Percentiles rank a stretch among this genome's conserved stretches.
Evolutionary conservation across 495 filamentous ascomycete species (phyloP).

Genomic region (Neurospora sp.): DNA sequence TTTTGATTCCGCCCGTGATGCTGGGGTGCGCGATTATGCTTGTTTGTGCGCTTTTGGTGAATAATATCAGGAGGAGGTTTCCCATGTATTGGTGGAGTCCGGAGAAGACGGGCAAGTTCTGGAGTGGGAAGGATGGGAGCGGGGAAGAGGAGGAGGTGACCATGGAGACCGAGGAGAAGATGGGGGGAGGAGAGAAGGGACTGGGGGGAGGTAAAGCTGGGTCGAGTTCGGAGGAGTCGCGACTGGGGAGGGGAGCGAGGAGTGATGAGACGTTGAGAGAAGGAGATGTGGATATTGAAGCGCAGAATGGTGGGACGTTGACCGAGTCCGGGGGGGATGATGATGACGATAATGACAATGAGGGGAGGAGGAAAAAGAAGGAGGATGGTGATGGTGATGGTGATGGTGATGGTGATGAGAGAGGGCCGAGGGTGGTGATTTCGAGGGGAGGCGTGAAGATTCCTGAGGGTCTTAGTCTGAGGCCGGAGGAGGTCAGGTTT

Average conservation of each 20-base stretch:
- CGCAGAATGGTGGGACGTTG: background rate
- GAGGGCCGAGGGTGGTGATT: constrained; percentile 5
- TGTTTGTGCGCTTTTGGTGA: constrained; percentile 53
- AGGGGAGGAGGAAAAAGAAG: background rate
- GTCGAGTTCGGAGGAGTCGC: no score
- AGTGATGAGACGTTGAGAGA: constrained; percentile 4
- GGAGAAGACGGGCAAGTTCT: constrained; percentile 26
- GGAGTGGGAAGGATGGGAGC: constrained; percentile 4
- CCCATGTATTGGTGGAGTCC: constrained; percentile 74
- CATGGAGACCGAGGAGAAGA: background rate
- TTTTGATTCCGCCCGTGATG: constrained; percentile 55
- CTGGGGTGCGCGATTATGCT: constrained; percentile 59
- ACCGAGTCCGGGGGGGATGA: background rate
- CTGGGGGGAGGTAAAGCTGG: no score
- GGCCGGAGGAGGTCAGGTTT: constrained; percentile 12
- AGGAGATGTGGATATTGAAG: constrained; percentile 3
- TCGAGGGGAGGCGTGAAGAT: constrained; percentile 4
- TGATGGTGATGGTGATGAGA: background rate
- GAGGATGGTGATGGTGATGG: background rate
- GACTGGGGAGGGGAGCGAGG: background rate
- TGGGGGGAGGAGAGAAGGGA: background rate
- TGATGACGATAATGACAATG: background rate
- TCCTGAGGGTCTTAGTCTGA: constrained; percentile 9
- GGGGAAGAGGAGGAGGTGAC: background rate
- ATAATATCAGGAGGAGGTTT: constrained; percentile 68